Evolutionary conservation across 805 yeast genomes (phyloP), one percentile per base, ranked within the genome.

Genomic region (Starmerella asiatica): DNA sequence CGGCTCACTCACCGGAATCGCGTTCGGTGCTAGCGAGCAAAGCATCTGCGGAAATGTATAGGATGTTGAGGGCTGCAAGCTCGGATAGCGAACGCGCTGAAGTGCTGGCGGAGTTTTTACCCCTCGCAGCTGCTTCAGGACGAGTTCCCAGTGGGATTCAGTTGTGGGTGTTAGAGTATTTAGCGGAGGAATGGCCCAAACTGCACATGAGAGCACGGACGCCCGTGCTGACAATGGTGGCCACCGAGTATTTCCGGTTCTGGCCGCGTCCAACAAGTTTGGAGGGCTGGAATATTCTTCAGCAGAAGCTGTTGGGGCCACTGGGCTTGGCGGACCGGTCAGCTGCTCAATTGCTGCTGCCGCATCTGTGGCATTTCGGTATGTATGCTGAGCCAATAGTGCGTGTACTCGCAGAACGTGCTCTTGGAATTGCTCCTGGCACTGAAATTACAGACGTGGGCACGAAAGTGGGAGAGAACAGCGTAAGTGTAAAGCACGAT

Each of bases 331-430:
- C 44, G 4, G 12, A 26, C 12, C 17, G 11, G 15, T 15, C 36
- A 21, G 46, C 46, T 3, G 35, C 37, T 2, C 40, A 34, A 4
- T 20, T 39, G 3, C 7, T 46, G 3, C 26, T 41, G 1, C 46
- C 49, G 18, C 42, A 46, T 21, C 24, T 46, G 8, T 46, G 45
- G 46, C 45, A 41, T 21, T 29, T 46, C 8, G 50, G 50, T 3
- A 11, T 30, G 3, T 20, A 23, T 3, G 43, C 50, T 3, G 37
- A 19, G 11, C 36, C 38, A 4, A 23, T 46, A 9, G 34, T 45
- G 39, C 21, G 21, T 16, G 6, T 21, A 3, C 30, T 37, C 5
- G 33, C n/a, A n/a, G n/a, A n/a, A n/a, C n/a, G n/a, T n/a, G n/a
- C n/a, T n/a, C n/a, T n/a, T n/a, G n/a, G n/a, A n/a, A 23, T 23